Evolutionary conservation across 306 rosid species (phyloP).

Genomic region (Acmispon strigosus): DNA sequence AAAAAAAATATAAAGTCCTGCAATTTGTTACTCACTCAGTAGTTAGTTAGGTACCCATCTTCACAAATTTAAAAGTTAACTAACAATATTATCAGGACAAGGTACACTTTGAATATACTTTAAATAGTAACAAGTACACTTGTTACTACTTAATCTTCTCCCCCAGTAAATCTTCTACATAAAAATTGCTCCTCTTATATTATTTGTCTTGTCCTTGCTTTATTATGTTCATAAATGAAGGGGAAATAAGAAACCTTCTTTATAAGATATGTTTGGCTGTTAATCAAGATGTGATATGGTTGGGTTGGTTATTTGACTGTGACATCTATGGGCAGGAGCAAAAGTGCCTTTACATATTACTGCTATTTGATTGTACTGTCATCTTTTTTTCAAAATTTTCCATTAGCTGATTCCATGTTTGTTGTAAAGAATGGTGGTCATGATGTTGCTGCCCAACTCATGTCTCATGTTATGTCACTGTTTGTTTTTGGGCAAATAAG

Average conservation of each 20-base stretch:
- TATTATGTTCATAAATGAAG: not conserved
- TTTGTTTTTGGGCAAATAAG: not conserved
- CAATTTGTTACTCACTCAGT: not conserved
- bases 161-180: not conserved
- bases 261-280: not conserved
- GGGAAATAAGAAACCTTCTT: not conserved
- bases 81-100: not conserved
- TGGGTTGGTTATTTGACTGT: constrained; percentile 15
- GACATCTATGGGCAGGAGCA: constrained; percentile 2
- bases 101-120: not conserved
- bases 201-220: not conserved
- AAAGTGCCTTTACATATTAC: not conserved
- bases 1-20: not conserved
- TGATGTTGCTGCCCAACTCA: constrained; percentile 23
- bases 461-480: not conserved
- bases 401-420: constrained; percentile 27
- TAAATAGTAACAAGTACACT: too few species aligned
- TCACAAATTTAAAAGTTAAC: not conserved
- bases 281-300: constrained; percentile 10
- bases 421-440: constrained; percentile 22
- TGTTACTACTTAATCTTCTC: not conserved
- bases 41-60: too few species aligned
- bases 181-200: not conserved
- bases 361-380: constrained; percentile 8
- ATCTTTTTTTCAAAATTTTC: constrained; percentile 1